Base-by-base conservation (phyloP, 2,329 filamentous ascomycete species). In the Acrocalymma vagum region DNA sequence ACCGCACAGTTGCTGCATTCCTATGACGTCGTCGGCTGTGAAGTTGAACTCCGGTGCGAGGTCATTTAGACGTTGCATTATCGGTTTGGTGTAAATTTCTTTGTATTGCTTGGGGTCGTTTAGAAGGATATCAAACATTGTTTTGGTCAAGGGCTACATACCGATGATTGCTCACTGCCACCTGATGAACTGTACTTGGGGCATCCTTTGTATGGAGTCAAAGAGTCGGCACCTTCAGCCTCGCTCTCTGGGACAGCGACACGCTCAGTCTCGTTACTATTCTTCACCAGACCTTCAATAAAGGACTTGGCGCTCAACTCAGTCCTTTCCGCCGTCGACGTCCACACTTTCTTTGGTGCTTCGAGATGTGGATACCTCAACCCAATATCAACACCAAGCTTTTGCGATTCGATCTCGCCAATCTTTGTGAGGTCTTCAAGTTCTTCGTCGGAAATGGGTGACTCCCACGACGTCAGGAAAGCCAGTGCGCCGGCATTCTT, bases 131-230 rank as follows among this genome's bases (percentile, higher is more conserved):
- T 14, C 30, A 11, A 5, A 23, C 3, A 3, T 14, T 15, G n/a
- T 29, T 9, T n/a, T n/a, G n/a, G n/a, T n/a, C n/a, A n/a, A 6
- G 11, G 36, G 42, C 5, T 27, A 44, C 59, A 29, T 53, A 70
- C 70, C 24, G 58, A 62, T 0, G 77, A 76, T 63, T 86, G 77
- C 3, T 83, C 70, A 52, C 78, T 80, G 3, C 83, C 83, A 3
- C 74, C 72, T 3, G 78, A 78, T 2, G 75, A 75, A 29, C 78
- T 82, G 63, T 86, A 88, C 9, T 78, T 81, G 9, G 83, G 81
- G 53, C 85, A 88, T 25, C 77, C 77, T 60, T 82, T 80, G 67
- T 87, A 86, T 0, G 84, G 83, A 1, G 84, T 87, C 50, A 86
- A 65, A 30, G 73, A 77, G 57, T 86, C 73, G 7, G 83, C 84